Evolutionary conservation across 805 yeast genomes (phyloP), one percentile per base, ranked within the genome.

Genomic region (Metschnikowia proteae): DNA sequence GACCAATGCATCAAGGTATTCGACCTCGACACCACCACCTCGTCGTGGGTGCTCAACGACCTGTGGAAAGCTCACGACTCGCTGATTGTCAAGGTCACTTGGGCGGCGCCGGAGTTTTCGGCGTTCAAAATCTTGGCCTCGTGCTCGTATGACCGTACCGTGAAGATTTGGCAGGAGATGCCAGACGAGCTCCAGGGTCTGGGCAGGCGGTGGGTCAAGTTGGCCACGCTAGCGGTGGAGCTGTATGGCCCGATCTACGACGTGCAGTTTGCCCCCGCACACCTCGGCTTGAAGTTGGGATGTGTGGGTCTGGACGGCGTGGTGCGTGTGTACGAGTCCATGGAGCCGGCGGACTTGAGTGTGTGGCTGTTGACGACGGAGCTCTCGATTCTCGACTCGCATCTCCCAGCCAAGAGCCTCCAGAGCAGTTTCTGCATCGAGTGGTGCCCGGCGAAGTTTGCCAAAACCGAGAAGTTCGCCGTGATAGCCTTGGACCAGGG

Each of bases 21-120:
- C 64, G 92, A 88, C 62, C 71, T 86, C 31, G 87, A 84, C 57
- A 67, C 82, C 11, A 69, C 76, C 27, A 76, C 84, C 1, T 80
- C 78, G n/a, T 76, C 82, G 17, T 94, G 98, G 98, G 79, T 80
- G 17, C 68, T 88, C 48, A 83, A 84, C 60, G 97, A 92, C 66
- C 83, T 87, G 42, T 94, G 97, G 95, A 87, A 86, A 56, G 98
- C 98, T 0, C 99, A 94, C 63, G 97, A 94, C 59, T 83, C 96
- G 6, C 80, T 90, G 49, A 80, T 94, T 26, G 86, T 89, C 22
- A 81, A 85, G 56, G 74, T 94, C 7, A 82, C 83, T 41, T 94
- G 97, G 95, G 97, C 98, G 0, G 86, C 88, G 44, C 99, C 99
- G 1, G 95, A 92, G 65, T 90, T 82, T 66, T 66, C 71, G 26